phyloP scores from a whole-genome alignment of 768 basidiomycete genomes.

The Gloeostereum incarnatum region DNA sequence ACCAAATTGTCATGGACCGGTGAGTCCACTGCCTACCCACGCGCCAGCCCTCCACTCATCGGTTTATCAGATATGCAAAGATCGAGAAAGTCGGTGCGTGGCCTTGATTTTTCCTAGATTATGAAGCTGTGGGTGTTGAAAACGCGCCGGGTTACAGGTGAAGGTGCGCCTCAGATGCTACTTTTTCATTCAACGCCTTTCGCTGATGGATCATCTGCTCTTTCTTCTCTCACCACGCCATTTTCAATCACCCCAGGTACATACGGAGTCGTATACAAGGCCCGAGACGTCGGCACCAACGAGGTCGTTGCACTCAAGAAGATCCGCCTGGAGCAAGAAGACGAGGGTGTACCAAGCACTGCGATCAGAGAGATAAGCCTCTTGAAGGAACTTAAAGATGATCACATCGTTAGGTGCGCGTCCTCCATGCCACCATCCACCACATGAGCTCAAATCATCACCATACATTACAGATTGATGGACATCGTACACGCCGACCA shows the following conservation, averaged over 20 bases:
- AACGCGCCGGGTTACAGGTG: slow-evolving; percentile 25
- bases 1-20: slow-evolving; percentile 51
- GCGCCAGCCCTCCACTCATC: neutral
- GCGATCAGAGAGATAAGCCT: slow-evolving; percentile 98
- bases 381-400: slow-evolving; percentile 93
- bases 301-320: slow-evolving; percentile 96
- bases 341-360: slow-evolving; percentile 97
- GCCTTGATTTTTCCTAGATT: slow-evolving; percentile 12
- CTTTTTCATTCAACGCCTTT: neutral
- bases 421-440: slow-evolving; percentile 2
- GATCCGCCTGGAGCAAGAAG: slow-evolving; percentile 95
- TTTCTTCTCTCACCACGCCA: slow-evolving; percentile 4
- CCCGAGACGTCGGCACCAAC: slow-evolving; percentile 70
- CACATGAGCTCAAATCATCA: neutral
- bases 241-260: slow-evolving; percentile 52
- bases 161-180: slow-evolving; percentile 21
- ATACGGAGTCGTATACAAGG: slow-evolving; percentile 98
- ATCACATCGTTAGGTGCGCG: slow-evolving; percentile 85
- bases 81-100: slow-evolving; percentile 96
- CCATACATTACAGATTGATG: slow-evolving; percentile 49
- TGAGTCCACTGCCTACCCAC: slow-evolving; percentile 15
- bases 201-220: slow-evolving; percentile 31
- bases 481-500: slow-evolving; percentile 97
- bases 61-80: slow-evolving; percentile 73
- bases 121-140: no score